Percentiles rank a stretch among this genome's conserved stretches.
Evolutionary conservation across 768 basidiomycete genomes (phyloP).

Genomic region (Plicaturopsis crispa): DNA sequence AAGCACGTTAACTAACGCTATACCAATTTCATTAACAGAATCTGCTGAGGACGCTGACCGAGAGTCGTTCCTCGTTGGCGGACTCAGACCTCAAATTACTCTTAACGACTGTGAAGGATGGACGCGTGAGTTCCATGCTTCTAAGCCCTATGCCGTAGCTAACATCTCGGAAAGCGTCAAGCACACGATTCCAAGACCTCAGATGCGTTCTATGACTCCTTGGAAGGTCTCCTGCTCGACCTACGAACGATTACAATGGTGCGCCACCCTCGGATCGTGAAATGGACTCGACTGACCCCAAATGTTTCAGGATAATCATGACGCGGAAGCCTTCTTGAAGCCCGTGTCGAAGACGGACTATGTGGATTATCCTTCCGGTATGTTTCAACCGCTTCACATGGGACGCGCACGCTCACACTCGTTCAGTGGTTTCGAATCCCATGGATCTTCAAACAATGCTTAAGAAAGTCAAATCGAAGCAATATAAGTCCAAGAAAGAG

Average conservation of each 20-base stretch:
- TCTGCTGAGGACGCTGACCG: conserved; percentile 81
- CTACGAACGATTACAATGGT: conserved; percentile 72
- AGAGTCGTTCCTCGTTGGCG: conserved; percentile 52
- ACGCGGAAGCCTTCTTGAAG: conserved; percentile 89
- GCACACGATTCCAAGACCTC: conserved; percentile 60
- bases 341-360: conserved; percentile 87
- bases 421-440: conserved; percentile 79
- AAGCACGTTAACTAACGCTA: too few relatives aligned
- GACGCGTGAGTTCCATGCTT: conserved; percentile 55
- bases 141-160: conserved; percentile 7
- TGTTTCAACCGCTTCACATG: conserved; percentile 20
- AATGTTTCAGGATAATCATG: conserved; percentile 84
- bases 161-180: conserved; percentile 29
- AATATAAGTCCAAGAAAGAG: conserved; percentile 89
- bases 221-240: conserved; percentile 84
- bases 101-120: conserved; percentile 79
- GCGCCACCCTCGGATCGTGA: conserved; percentile 8
- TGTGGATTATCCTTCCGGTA: conserved; percentile 91
- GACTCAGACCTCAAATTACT: conserved; percentile 76
- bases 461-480: conserved; percentile 86
- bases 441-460: conserved; percentile 96
- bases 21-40: conserved; percentile 51
- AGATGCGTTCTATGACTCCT: conserved; percentile 89
- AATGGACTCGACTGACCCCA: too few relatives aligned
- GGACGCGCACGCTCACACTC: too few relatives aligned